Evolutionary conservation across 2,329 filamentous ascomycete species (phyloP), one percentile per base, ranked within the genome.

Genomic region (Stemphylium beticola): DNA sequence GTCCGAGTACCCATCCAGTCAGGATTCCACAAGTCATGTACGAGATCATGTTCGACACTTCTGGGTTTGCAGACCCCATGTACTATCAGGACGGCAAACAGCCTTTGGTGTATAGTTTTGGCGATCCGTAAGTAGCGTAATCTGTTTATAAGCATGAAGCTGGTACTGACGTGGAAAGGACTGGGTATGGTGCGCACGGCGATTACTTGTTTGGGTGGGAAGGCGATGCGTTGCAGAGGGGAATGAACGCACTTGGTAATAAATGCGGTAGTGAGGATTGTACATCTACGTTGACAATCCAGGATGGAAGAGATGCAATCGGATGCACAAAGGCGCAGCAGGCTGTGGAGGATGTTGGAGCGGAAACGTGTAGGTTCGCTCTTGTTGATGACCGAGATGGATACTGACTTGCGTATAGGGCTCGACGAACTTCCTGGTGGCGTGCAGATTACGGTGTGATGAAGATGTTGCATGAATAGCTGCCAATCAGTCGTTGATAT

Each of bases 11-110:
- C 0, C 76, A 78, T 67, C 78, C 78, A 0, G 73, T 81, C 8
- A 67, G 74, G 26, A 76, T 80, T 51, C 79, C 79, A 9, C 78
- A 81, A 68, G 60, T 81, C 12, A 78, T 78, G 51, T 79, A 76
- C 60, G 78, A 81, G 64, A 76, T 79, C 2, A 76, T 81, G 57
- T 81, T 77, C 69, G 77, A 81, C 60, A 81, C 68, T 7, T 60
- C 50, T 26, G 58, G 65, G 36, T 74, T 65, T 49, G 69, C 72
- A 44, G 44, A 67, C 29, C 55, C 62, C 39, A 15, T 67, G 5
- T 71, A 67, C 65, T 60, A 60, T 11, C 57, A 58, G 22, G 61
- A 72, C 43, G 67, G 66, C 5, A 68, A 61, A 11, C 68, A 72
- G 53, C 69, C 69, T 3, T 65, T 72, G 47, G 68, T 72, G 24